These are phyloP conservation scores for Limtongozyma cylindracea DNA, from an alignment of 805 yeast species.

Conservation along the genomic window DNA sequence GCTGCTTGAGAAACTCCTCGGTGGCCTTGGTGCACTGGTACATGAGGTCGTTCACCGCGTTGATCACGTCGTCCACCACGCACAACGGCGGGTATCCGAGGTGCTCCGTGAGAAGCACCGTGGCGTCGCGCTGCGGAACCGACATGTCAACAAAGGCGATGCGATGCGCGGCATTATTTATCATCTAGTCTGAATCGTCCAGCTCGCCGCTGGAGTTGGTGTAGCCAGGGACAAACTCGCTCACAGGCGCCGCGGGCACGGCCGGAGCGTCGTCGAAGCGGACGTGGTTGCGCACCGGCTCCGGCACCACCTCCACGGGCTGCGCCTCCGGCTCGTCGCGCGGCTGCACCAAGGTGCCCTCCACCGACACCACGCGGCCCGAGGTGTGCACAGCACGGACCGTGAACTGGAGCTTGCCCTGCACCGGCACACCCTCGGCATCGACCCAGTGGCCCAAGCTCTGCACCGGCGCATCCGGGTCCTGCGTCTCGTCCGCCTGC, in stretches of 20 bases:
- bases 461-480: constrained; percentile 9
- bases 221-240: too few relatives aligned
- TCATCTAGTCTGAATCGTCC: too few relatives aligned
- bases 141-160: too few relatives aligned
- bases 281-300: too few relatives aligned
- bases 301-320: constrained; percentile 12
- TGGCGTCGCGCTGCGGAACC: too few relatives aligned
- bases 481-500: constrained; percentile 32
- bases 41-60: constrained; percentile 66
- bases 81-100: constrained; percentile 67
- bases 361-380: constrained; percentile 65
- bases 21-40: constrained; percentile 62
- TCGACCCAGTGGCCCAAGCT: constrained; percentile 82
- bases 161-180: too few relatives aligned
- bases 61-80: constrained; percentile 66
- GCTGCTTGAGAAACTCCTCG: constrained; percentile 27
- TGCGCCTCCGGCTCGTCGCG: constrained; percentile 27
- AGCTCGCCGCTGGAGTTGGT: too few relatives aligned
- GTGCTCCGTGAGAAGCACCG: constrained; percentile 49
- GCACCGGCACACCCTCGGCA: constrained; percentile 43
- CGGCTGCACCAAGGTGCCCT: constrained; percentile 57
- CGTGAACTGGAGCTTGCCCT: constrained; percentile 60
- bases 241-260: too few relatives aligned
- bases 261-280: too few relatives aligned
- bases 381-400: constrained; percentile 50